Base-by-base conservation (phyloP, 441 rosid species). In the Sinapis alba region DNA sequence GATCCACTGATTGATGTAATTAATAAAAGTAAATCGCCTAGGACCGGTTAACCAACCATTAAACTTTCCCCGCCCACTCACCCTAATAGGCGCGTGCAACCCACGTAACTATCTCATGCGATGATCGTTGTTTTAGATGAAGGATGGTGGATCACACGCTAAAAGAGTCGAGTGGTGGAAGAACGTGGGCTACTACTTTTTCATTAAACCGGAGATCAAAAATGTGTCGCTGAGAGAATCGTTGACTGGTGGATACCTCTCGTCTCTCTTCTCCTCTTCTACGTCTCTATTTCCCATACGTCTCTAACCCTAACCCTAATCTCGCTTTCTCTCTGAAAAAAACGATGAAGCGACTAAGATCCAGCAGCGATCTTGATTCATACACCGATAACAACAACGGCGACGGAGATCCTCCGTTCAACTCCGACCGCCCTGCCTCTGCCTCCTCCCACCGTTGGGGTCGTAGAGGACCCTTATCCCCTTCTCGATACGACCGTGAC, bases 321-420 rank as follows among this genome's bases (percentile, higher is more conserved):
- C 20, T 54, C 13, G 19, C 26, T 27, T 61, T 62, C 13, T 34
- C 26, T 27, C 67, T 62, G 12, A 6, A n/a, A 6, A 26, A 24
- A 20, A 26, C 54, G 50, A 92, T 90, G 99, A 95, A 92, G 92
- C 84, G 96, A 43, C 78, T 91, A 83, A 90, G 96, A 84, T 93
- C 99, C 61, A 91, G 88, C 72, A 91, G 88, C 34, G 97, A 93
- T 84, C 87, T 95, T 26, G 97, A 86, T 80, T 90, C 88, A 10
- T 84, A 65, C 3, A 76, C 69, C 47, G 96, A 90, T 38, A 89
- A 88, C 59, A 94, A 89, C 59, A 82, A 62, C 60, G 72, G 68
- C 1, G 66, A 64, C 13, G 89, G 86, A 53, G 96, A 86, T 45
- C 64, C 86, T 2, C 56, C 54, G 11, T 47, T 47, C 21, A 80